These are phyloP conservation scores for Saccharomyces pastorianus DNA, from an alignment of 1,139 yeast species.

Conservation along the genomic window DNA sequence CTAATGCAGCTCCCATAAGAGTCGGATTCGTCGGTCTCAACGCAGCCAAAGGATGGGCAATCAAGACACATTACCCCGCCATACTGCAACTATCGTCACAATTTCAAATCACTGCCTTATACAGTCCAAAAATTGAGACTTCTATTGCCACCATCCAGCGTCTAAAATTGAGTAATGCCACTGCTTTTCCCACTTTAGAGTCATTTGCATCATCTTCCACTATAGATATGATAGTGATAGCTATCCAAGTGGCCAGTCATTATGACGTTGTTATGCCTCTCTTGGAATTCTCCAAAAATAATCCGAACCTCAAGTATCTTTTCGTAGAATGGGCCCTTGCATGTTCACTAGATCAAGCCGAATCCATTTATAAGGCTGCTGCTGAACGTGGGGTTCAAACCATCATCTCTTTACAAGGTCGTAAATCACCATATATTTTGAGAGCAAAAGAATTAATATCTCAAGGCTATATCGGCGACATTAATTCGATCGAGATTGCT, in stretches of 20 bases:
- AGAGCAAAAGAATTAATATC: conserved; percentile 25
- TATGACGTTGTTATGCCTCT: conserved; percentile 14
- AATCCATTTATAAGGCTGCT: conserved; percentile 19
- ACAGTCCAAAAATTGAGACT: conserved; percentile 14
- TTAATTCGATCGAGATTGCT: conserved; percentile 24
- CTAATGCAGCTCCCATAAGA: conserved; percentile 19
- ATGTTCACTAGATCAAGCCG: conserved; percentile 19
- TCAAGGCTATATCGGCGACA: conserved; percentile 25
- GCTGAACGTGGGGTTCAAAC: conserved; percentile 21
- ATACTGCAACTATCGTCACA: conserved; percentile 25
- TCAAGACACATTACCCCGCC: conserved; percentile 26
- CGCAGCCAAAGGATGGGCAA: conserved; percentile 24
- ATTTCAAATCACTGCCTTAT: conserved; percentile 23
- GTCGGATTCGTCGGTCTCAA: conserved; percentile 25
- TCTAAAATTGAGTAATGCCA: conserved; percentile 20
- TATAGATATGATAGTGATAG: conserved; percentile 23
- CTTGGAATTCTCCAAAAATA: conserved; percentile 16
- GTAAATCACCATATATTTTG: conserved; percentile 25
- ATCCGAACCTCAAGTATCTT: conserved; percentile 19
- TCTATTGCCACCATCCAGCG: conserved; percentile 19
- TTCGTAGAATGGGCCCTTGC: conserved; percentile 26
- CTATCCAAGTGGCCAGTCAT: conserved; percentile 18
- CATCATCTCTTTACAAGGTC: conserved; percentile 24
- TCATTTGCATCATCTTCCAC: conserved; percentile 17
- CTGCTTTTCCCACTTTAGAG: conserved; percentile 20